phyloP scores from a whole-genome alignment of 179 eudicot species.

The Vitellaria paradoxa region DNA sequence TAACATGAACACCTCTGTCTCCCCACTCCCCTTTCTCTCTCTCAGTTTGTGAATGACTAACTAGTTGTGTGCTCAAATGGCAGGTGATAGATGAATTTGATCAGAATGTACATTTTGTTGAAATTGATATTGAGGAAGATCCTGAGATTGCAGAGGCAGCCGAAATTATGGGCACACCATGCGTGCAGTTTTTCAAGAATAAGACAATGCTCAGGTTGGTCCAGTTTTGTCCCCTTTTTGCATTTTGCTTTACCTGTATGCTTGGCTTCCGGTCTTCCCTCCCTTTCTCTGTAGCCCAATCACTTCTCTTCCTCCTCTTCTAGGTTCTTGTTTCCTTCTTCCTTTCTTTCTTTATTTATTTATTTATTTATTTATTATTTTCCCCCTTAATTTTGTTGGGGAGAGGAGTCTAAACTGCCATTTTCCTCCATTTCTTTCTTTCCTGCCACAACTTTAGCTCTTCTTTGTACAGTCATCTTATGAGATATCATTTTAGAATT shows the following conservation, averaged over 20 bases:
- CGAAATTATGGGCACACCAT: slow-evolving; percentile 97
- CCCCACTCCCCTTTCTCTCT: background rate
- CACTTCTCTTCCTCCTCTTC: background rate
- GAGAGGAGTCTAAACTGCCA: background rate
- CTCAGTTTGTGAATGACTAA: slow-evolving; percentile 1
- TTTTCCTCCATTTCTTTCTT: background rate
- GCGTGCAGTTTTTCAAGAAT: slow-evolving; percentile 97
- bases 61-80: slow-evolving; percentile 10
- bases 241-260: background rate
- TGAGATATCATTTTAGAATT: background rate
- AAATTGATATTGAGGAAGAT: slow-evolving; percentile 97
- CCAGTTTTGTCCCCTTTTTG: background rate
- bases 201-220: slow-evolving; percentile 94
- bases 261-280: background rate
- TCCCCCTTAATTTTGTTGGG: too few species aligned
- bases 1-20: background rate
- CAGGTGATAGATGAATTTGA: slow-evolving; percentile 96
- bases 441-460: background rate
- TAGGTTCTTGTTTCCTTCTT: background rate
- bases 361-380: background rate
- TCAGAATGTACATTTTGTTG: slow-evolving; percentile 81
- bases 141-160: slow-evolving; percentile 98
- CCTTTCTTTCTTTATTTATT: background rate
- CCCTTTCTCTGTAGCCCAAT: background rate
- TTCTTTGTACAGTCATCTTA: background rate